Percentiles rank a stretch among this genome's conserved stretches.
phyloP scores from a whole-genome alignment of 345 rosid species.

The Triadica sebifera region DNA sequence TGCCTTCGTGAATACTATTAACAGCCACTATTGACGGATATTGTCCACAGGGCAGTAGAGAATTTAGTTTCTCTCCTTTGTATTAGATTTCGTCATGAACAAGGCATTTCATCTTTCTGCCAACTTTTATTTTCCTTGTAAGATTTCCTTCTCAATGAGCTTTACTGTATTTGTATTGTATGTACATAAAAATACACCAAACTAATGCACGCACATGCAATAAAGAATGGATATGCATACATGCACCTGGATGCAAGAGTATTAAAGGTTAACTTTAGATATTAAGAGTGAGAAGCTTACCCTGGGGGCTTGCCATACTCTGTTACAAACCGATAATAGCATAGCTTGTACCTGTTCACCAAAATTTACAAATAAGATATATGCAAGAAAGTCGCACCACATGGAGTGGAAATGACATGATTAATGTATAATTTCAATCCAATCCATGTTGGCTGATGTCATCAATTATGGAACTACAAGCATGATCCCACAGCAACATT shows the following conservation, averaged over 20 bases:
- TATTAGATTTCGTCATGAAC: neutral
- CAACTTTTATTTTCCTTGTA: neutral
- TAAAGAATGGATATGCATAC: neutral
- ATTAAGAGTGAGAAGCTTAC: conserved; percentile 42
- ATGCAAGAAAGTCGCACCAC: neutral
- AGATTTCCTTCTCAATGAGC: neutral
- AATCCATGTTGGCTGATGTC: neutral
- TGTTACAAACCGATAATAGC: conserved; percentile 91
- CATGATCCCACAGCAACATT: neutral
- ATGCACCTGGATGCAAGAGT: neutral
- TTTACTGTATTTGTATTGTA: no score
- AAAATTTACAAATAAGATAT: conserved; percentile 7
- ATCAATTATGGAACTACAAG: neutral
- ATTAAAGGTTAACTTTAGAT: neutral
- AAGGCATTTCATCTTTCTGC: neutral
- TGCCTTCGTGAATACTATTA: neutral
- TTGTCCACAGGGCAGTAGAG: neutral
- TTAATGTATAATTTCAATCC: neutral
- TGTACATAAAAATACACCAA: neutral
- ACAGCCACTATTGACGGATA: neutral
- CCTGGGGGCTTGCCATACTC: conserved; percentile 94
- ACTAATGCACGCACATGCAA: neutral
- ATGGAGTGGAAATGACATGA: neutral
- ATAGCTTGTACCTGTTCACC: conserved; percentile 78
- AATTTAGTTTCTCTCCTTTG: neutral